Evolutionary conservation across 495 filamentous ascomycete species (phyloP).

Genomic region (Podospora tetraspora): DNA sequence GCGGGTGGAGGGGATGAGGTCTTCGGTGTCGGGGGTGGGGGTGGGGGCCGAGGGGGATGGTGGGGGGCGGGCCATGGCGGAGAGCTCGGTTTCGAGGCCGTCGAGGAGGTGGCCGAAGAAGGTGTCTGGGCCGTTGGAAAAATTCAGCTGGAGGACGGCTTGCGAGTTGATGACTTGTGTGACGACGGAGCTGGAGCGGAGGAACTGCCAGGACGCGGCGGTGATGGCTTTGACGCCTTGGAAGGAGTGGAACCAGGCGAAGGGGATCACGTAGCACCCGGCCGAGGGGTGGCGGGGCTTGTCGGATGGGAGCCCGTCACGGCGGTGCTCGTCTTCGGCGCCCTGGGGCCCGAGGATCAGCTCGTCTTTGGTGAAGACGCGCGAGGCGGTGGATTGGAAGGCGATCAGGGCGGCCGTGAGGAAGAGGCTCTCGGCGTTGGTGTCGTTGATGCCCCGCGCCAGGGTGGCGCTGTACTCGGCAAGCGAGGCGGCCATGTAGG

Average conservation of each 20-base stretch:
- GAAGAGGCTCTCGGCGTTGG: constrained; percentile 52
- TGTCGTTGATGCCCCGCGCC: constrained; percentile 43
- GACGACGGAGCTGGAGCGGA: constrained; percentile 45
- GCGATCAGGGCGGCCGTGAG: constrained; percentile 51
- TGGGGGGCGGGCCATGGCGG: constrained; percentile 16
- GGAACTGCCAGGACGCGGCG: constrained; percentile 48
- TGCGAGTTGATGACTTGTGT: constrained; percentile 53
- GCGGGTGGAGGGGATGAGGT: constrained; percentile 32
- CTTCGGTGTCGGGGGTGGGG: constrained; percentile 1
- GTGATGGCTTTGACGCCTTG: constrained; percentile 54
- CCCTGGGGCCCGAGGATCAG: constrained; percentile 10
- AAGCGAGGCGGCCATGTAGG: constrained; percentile 53
- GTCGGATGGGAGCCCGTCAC: not conserved
- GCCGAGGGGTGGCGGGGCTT: constrained; percentile 6
- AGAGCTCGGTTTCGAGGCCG: constrained; percentile 46
- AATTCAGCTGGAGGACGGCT: constrained; percentile 45
- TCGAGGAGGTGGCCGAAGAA: constrained; percentile 51
- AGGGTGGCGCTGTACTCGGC: constrained; percentile 49
- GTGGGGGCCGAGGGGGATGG: not conserved
- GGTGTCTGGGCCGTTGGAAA: constrained; percentile 32
- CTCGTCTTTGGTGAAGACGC: constrained; percentile 47
- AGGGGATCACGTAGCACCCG: constrained; percentile 42
- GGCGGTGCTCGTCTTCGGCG: constrained; percentile 6
- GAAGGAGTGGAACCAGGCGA: constrained; percentile 56
- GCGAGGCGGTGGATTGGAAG: constrained; percentile 52